Conservation (phyloP, 2,329 filamentous ascomycete genomes). For the Pestalotiopsis sp. region DNA sequence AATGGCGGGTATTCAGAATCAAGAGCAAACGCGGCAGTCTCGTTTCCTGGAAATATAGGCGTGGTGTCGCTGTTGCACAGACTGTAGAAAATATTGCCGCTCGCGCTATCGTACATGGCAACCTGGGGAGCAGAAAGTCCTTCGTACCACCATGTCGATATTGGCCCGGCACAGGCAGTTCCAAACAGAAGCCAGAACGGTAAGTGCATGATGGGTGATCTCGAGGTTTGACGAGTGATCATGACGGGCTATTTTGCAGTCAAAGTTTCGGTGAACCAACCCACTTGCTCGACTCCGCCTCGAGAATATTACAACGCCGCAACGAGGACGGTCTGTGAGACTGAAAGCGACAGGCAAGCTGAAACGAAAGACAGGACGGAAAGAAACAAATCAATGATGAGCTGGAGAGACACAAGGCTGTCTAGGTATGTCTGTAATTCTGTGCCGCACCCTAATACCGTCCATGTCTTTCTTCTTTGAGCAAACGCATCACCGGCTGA, state of each 20-base stretch:
- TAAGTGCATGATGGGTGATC: not conserved
- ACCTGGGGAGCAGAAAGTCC: conserved; percentile 10
- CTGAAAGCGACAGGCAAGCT: not conserved
- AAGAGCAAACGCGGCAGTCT: conserved; percentile 12
- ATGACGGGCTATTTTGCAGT: not conserved
- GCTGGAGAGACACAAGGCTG: not conserved
- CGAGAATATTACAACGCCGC: not conserved
- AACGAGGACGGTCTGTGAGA: not conserved
- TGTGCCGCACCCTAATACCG: not conserved
- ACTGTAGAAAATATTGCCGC: conserved; percentile 16
- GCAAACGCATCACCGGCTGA: not conserved
- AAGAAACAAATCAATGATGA: not conserved
- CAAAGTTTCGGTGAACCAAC: not conserved
- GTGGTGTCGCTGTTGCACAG: conserved; percentile 16
- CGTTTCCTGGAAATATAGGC: conserved; percentile 15
- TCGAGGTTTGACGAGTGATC: not conserved
- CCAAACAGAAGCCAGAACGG: not conserved
- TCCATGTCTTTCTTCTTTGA: not conserved
- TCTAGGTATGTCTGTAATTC: not conserved
- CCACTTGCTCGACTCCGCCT: not conserved
- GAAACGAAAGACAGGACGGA: not conserved
- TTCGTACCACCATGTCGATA: conserved; percentile 1
- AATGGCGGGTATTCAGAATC: not conserved
- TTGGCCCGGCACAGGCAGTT: not conserved
- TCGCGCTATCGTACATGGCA: conserved; percentile 15